These are phyloP conservation scores for Sugiyamaella grinbergsii DNA, from an alignment of 1,139 yeast species.

Conservation along the genomic window DNA sequence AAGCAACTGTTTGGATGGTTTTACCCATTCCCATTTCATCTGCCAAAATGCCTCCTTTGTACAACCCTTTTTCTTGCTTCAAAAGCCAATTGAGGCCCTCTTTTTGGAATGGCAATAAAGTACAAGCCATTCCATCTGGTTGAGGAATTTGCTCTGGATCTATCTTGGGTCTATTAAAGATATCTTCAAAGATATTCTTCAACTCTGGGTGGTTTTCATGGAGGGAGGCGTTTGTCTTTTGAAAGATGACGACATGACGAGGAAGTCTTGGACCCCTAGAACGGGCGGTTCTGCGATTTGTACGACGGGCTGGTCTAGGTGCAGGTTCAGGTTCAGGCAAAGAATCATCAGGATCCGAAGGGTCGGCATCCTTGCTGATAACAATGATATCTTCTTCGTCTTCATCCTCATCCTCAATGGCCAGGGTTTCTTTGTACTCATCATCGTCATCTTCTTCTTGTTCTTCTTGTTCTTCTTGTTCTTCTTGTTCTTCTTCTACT, in stretches of 20 bases:
- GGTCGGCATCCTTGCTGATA: conserved; percentile 11
- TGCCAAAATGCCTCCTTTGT: conserved; percentile 91
- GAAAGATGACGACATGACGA: conserved; percentile 17
- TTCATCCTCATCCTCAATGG: conserved; percentile 23
- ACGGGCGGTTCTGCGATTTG: conserved; percentile 12
- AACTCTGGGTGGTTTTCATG: conserved; percentile 79
- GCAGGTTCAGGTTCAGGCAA: neutral
- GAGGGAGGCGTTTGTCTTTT: conserved; percentile 54
- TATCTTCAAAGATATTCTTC: conserved; percentile 65
- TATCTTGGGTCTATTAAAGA: conserved; percentile 54
- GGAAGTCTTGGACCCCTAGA: conserved; percentile 18
- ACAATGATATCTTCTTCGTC: conserved; percentile 19
- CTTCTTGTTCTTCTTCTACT: conserved; percentile 9
- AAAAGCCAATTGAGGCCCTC: conserved; percentile 92
- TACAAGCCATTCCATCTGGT: conserved; percentile 75
- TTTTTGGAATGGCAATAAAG: conserved; percentile 81
- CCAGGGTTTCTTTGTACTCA: conserved; percentile 21
- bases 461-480: neutral
- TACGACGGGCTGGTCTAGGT: conserved; percentile 17
- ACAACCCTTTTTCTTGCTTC: conserved; percentile 76
- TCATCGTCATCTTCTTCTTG: neutral
- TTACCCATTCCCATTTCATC: conserved; percentile 99
- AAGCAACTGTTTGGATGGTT: conserved; percentile 90
- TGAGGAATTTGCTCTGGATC: conserved; percentile 65
- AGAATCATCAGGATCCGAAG: neutral